These are phyloP conservation scores for Niveomyces coronatus DNA, from an alignment of 2,329 filamentous ascomycete species.

Conservation along the genomic window DNA sequence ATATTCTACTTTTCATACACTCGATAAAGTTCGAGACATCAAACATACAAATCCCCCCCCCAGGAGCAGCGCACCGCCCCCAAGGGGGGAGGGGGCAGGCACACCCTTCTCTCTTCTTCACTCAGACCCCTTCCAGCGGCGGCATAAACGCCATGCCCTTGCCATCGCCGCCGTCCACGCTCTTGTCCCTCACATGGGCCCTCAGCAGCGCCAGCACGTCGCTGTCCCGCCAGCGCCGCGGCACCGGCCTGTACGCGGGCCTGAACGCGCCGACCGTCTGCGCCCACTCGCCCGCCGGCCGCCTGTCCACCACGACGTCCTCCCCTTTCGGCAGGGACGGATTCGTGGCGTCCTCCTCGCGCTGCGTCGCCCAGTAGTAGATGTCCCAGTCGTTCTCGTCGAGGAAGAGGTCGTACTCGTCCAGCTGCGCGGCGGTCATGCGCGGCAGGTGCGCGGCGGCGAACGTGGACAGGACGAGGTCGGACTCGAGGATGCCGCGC, in stretches of 20 bases:
- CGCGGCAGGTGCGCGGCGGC: slow-evolving; percentile 64
- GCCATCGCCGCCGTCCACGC: slow-evolving; percentile 29
- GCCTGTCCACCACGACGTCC: slow-evolving; percentile 20
- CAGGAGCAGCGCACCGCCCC: too few relatives aligned
- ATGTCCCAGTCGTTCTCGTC: slow-evolving; percentile 99
- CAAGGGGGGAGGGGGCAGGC: too few relatives aligned
- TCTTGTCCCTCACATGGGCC: slow-evolving; percentile 62
- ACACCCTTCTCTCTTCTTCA: background rate
- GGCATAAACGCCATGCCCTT: slow-evolving; percentile 51
- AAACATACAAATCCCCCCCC: too few relatives aligned
- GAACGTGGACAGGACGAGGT: slow-evolving; percentile 93
- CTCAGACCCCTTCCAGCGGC: slow-evolving; percentile 21
- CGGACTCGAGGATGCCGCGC: slow-evolving; percentile 88
- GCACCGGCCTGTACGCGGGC: slow-evolving; percentile 86
- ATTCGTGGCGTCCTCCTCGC: slow-evolving; percentile 26
- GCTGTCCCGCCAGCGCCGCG: slow-evolving; percentile 72
- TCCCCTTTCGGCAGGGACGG: slow-evolving; percentile 1
- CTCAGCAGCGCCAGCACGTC: slow-evolving; percentile 69
- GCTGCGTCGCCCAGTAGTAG: slow-evolving; percentile 98
- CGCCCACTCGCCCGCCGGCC: slow-evolving; percentile 72
- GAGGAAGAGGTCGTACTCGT: slow-evolving; percentile 82
- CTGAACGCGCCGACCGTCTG: slow-evolving; percentile 93
- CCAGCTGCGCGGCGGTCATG: slow-evolving; percentile 65
- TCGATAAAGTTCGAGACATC: too few relatives aligned
- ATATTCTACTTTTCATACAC: too few relatives aligned